Conservation (phyloP, 306 rosid genomes). For the Leucaena leucocephala region DNA sequence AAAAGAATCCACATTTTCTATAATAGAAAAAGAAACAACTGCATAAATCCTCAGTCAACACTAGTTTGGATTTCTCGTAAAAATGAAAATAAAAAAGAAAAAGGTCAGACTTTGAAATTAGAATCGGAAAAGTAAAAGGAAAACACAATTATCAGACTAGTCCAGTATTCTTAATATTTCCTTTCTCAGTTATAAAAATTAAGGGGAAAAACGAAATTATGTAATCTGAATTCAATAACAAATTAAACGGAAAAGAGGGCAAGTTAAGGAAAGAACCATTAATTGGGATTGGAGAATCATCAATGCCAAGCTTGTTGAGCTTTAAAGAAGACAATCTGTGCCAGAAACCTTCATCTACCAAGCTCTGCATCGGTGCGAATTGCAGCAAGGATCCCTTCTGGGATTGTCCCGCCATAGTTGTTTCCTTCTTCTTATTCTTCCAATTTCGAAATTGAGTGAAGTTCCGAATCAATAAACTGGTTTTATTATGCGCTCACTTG, state of each 20-base stretch:
- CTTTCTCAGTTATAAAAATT: too few relatives aligned
- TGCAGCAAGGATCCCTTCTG: slow-evolving; percentile 55
- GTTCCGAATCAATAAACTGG: background rate
- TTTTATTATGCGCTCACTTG: background rate
- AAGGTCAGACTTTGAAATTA: background rate
- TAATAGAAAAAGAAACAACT: background rate
- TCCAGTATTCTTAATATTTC: background rate
- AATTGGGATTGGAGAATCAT: slow-evolving; percentile 83
- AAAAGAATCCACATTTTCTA: background rate
- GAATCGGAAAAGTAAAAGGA: background rate
- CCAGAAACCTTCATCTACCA: slow-evolving; percentile 96
- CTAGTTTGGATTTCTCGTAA: background rate
- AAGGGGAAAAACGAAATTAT: background rate
- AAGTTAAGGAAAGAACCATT: slow-evolving; percentile 52
- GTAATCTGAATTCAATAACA: background rate
- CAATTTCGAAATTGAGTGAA: background rate
- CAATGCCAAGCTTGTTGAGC: slow-evolving; percentile 97
- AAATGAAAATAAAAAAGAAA: background rate
- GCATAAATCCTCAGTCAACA: background rate
- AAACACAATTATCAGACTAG: background rate
- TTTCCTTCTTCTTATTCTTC: background rate
- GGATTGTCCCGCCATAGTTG: slow-evolving; percentile 47
- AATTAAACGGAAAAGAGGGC: background rate
- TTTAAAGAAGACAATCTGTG: slow-evolving; percentile 85
- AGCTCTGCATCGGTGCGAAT: slow-evolving; percentile 87